phyloP scores from a whole-genome alignment of 2,329 filamentous ascomycete genomes.

The Xylaria sp. region DNA sequence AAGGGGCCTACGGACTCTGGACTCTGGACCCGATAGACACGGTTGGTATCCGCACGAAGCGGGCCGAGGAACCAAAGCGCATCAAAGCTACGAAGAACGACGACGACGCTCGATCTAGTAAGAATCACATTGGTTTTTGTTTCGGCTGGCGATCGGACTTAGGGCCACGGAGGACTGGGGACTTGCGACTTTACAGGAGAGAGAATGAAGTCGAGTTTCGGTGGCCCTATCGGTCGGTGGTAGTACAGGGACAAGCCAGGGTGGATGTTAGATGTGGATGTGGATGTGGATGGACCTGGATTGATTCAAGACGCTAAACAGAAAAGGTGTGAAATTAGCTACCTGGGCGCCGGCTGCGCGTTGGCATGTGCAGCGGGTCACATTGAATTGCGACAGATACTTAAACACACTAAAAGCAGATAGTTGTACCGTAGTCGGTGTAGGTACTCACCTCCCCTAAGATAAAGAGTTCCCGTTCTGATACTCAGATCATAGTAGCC shows the following conservation, averaged over 20 bases:
- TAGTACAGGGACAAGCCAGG: conserved; percentile 17
- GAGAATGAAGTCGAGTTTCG: conserved; percentile 18
- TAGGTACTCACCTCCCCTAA: not conserved
- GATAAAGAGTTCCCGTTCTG: conserved; percentile 6
- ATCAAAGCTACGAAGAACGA: conserved; percentile 40
- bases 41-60: conserved; percentile 46
- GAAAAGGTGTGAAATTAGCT: conserved; percentile 25
- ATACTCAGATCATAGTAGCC: not conserved
- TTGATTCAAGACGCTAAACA: not conserved
- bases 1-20: conserved; percentile 32
- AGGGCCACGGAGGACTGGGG: not conserved
- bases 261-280: conserved; percentile 8
- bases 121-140: conserved; percentile 45
- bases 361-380: conserved; percentile 30
- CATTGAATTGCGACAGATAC: conserved; percentile 9
- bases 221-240: conserved; percentile 26
- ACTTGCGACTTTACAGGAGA: not conserved
- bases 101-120: conserved; percentile 31
- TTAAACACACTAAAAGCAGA: too few relatives aligned
- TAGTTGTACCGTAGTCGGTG: not conserved
- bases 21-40: conserved; percentile 27
- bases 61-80: conserved; percentile 40
- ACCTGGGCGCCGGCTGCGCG: conserved; percentile 8
- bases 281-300: not conserved
- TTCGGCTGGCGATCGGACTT: conserved; percentile 29